Evolutionary conservation across 805 yeast species (phyloP).

Genomic region (Torulaspora indica): DNA sequence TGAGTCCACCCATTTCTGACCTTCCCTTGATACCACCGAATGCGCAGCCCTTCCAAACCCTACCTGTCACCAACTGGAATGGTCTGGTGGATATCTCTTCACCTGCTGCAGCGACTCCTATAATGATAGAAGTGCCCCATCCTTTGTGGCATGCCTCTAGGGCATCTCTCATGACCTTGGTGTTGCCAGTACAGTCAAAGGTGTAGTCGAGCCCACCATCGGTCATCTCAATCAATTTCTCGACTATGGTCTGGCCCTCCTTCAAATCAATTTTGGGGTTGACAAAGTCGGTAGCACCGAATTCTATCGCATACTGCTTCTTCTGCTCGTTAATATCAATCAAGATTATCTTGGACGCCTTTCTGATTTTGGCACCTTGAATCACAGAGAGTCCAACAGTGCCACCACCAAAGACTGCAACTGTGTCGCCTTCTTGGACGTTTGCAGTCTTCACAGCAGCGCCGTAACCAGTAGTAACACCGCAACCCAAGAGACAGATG

Average conservation of each 20-base stretch:
- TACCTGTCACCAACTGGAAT: conserved; percentile 97
- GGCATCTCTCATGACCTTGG: conserved; percentile 90
- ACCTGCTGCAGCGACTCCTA: conserved; percentile 99
- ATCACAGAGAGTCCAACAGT: conserved; percentile 95
- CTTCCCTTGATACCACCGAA: conserved; percentile 99
- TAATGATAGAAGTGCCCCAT: conserved; percentile 93
- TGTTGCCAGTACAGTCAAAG: conserved; percentile 98
- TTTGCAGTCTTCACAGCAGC: conserved; percentile 90
- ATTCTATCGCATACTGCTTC: conserved; percentile 77
- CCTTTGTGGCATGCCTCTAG: conserved; percentile 98
- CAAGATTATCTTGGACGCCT: conserved; percentile 76
- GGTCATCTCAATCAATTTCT: conserved; percentile 78
- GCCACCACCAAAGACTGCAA: conserved; percentile 97
- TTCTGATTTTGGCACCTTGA: conserved; percentile 85
- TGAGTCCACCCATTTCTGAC: conserved; percentile 86
- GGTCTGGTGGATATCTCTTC: conserved; percentile 95
- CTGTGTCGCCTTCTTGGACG: conserved; percentile 84
- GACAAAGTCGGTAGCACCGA: conserved; percentile 94
- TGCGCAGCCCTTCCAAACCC: conserved; percentile 99
- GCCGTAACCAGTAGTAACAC: conserved; percentile 98
- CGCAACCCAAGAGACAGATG: conserved; percentile 93
- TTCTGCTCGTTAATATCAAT: conserved; percentile 83
- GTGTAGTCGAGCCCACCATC: conserved; percentile 97
- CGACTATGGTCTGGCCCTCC: conserved; percentile 71
- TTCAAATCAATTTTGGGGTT: conserved; percentile 70